Evolutionary conservation across 257 asterid genomes (phyloP).

Genomic region (Thymus mandschuricus): DNA sequence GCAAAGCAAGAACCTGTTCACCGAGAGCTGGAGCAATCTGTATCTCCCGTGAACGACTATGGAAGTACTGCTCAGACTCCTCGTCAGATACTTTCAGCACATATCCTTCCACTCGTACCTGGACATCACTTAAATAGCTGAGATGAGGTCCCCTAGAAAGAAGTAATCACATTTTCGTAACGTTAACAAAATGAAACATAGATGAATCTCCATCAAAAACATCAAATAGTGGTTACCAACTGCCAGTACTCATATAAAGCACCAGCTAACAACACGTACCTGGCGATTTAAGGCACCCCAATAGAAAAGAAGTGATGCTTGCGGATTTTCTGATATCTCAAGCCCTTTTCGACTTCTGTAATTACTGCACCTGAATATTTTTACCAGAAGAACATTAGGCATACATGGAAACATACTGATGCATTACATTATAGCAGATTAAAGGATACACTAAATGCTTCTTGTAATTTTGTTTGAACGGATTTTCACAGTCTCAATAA

Average conservation of each 20-base stretch:
- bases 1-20: constrained; percentile 46
- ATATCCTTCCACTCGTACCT: constrained; percentile 70
- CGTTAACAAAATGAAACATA: neutral
- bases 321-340: constrained; percentile 62
- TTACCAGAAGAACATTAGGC: neutral
- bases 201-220: neutral
- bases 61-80: constrained; percentile 63
- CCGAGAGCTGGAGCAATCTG: constrained; percentile 64
- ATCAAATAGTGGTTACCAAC: neutral
- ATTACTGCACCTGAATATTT: constrained; percentile 57
- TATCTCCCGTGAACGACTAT: constrained; percentile 58
- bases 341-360: constrained; percentile 61
- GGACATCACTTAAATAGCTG: constrained; percentile 4
- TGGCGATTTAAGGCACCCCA: constrained; percentile 67
- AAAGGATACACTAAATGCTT: neutral
- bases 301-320: constrained; percentile 62
- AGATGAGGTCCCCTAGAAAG: neutral
- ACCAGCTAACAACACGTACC: constrained; percentile 29
- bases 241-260: too few relatives aligned
- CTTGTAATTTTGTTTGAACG: neutral
- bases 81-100: constrained; percentile 58
- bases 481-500: neutral
- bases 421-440: neutral
- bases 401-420: neutral
- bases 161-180: too few relatives aligned